These are phyloP conservation scores for Penicillium sp. DNA, from an alignment of 2,329 filamentous ascomycete species.

Conservation along the genomic window DNA sequence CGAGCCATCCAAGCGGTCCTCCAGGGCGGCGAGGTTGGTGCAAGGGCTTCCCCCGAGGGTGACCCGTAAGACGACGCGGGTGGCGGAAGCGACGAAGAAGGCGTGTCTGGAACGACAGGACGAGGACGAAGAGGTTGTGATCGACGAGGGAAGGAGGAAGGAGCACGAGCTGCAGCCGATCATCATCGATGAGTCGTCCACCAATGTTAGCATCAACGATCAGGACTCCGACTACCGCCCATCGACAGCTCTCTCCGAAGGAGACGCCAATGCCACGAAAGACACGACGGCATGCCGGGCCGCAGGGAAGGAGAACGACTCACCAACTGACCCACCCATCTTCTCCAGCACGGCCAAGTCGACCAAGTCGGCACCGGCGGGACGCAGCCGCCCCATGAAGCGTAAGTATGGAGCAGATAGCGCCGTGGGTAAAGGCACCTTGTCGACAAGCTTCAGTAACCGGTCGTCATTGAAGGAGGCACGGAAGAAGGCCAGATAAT, in stretches of 20 bases:
- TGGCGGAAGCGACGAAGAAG: background rate
- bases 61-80: background rate
- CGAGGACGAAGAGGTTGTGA: background rate
- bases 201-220: background rate
- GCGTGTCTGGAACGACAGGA: background rate
- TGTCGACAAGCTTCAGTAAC: background rate
- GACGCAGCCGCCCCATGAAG: background rate
- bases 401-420: background rate
- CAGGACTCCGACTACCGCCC: background rate
- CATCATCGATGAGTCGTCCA: background rate
- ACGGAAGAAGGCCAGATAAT: background rate
- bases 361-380: background rate
- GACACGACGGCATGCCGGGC: too few species aligned
- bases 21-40: background rate
- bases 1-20: background rate
- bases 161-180: background rate
- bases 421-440: background rate
- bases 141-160: background rate
- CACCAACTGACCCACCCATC: too few species aligned
- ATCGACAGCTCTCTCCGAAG: background rate
- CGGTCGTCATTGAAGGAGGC: background rate
- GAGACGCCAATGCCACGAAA: background rate
- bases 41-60: background rate
- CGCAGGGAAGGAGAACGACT: background rate
- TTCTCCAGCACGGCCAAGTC: background rate